Evolutionary conservation across 441 rosid genomes (phyloP), one percentile per base, ranked within the genome.

Genomic region (Adansonia rubrostipa): DNA sequence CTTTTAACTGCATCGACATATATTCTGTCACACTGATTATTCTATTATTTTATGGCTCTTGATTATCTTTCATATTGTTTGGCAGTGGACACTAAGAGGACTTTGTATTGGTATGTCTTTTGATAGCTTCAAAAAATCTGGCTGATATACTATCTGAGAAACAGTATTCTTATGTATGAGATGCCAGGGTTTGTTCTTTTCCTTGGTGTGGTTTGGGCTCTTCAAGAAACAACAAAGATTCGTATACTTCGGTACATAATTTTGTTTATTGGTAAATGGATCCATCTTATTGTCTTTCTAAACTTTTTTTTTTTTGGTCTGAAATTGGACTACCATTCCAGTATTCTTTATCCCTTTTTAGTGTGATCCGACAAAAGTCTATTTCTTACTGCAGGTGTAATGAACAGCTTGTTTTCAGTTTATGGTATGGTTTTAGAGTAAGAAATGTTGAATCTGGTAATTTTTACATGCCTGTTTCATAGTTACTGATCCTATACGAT

Each of bases 361-460:
- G 60, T 42, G 36, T 61, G 48, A 69, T 73, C 36, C 62, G 40
- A 53, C 64, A 24, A 73, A 60, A 70, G 75, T 71, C 48, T 48
- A 70, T 20, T 78, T 36, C 47, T 76, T 42, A 42, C 42, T 76
- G 82, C 85, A 86, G 87, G 89, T 56, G 85, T 84, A 54, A 86
- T 86, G 87, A 84, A 86, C 79, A 86, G 85, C 87, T 80, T 86
- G 82, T 86, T 86, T 84, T 84, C 87, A 57, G 85, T 86, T 51
- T 84, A 80, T 62, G 87, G 89, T 86, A 86, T 11, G 78, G 24
- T 65, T 65, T 78, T 42, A 5, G 51, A 36, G 22, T 40, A n/a
- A 51, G 66, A 51, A 42, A n/a, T 8, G 17, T 73, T 51, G 13
- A 75, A 58, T 45, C 50, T 68, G 15, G 57, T 62, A 15, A 24